Evolutionary conservation across 1,284 basidiomycete species (phyloP).

Genomic region (Mycosarcoma maydis): DNA sequence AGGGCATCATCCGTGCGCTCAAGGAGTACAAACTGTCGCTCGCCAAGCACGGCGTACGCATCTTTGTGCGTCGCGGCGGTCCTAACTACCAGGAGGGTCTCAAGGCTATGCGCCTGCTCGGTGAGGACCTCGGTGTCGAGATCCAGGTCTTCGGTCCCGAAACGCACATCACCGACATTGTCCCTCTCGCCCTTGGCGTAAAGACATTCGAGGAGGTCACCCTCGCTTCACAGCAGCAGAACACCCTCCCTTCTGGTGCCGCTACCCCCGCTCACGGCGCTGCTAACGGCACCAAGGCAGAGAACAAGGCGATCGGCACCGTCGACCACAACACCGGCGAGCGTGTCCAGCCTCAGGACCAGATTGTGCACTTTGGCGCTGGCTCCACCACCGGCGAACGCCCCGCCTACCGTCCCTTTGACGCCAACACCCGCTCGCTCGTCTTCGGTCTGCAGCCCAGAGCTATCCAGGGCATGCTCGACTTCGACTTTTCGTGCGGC

Average conservation of each 20-base stretch:
- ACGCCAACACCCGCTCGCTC: constrained; percentile 89
- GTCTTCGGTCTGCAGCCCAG: constrained; percentile 98
- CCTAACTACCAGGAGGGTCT: constrained; percentile 99
- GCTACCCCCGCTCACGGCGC: constrained; percentile 40
- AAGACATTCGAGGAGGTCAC: constrained; percentile 63
- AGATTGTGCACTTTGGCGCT: constrained; percentile 84
- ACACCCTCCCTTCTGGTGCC: constrained; percentile 54
- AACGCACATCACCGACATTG: constrained; percentile 98
- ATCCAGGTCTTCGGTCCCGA: constrained; percentile 97
- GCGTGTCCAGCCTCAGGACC: constrained; percentile 82
- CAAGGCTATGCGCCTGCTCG: constrained; percentile 97
- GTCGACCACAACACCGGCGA: constrained; percentile 78
- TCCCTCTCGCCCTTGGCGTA: constrained; percentile 93
- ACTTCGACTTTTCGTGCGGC: constrained; percentile 98
- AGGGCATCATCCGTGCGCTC: constrained; percentile 97
- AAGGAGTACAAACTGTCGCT: constrained; percentile 81
- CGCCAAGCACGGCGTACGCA: constrained; percentile 62
- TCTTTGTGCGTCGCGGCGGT: constrained; percentile 94
- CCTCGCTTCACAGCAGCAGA: constrained; percentile 69
- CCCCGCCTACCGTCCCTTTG: constrained; percentile 71
- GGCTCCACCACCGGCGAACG: constrained; percentile 42
- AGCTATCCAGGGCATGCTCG: constrained; percentile 99
- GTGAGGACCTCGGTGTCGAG: constrained; percentile 94
- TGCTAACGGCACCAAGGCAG: constrained; percentile 51
- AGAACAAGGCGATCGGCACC: constrained; percentile 73